Conservation (phyloP, 139 green algal species). For the Chloropicon primus region DNA sequence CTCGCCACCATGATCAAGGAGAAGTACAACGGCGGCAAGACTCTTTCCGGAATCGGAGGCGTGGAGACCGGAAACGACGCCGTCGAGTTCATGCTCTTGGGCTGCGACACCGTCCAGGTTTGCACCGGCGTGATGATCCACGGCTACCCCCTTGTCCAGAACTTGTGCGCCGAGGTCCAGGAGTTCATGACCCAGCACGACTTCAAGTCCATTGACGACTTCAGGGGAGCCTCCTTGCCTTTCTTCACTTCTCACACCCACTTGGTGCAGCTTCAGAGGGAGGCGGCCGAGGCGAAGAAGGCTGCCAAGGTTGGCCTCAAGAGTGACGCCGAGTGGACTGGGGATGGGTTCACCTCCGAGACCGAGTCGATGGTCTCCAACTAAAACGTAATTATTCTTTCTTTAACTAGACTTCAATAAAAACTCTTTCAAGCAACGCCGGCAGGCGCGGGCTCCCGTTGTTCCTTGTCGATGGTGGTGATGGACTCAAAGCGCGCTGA, state of each 20-base stretch:
- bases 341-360: constrained; percentile 78
- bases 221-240: constrained; percentile 59
- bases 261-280: constrained; percentile 71
- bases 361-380: constrained; percentile 60
- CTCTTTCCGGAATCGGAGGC: constrained; percentile 65
- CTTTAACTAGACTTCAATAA: background rate
- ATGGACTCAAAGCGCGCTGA: background rate
- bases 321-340: constrained; percentile 83
- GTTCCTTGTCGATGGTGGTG: too few species aligned
- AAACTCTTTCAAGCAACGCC: background rate
- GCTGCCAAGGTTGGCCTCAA: constrained; percentile 41
- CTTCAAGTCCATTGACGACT: constrained; percentile 73
- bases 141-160: constrained; percentile 80
- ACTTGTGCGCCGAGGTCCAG: constrained; percentile 79
- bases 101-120: constrained; percentile 86
- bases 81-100: constrained; percentile 92
- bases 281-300: constrained; percentile 61
- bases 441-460: too few species aligned
- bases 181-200: constrained; percentile 54
- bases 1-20: constrained; percentile 49
- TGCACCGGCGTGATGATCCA: constrained; percentile 97
- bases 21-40: constrained; percentile 36
- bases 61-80: constrained; percentile 83
- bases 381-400: background rate
- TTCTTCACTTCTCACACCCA: constrained; percentile 93